Percentiles rank a stretch among this genome's conserved stretches.
Evolutionary conservation across 1,139 yeast species (phyloP).

Genomic region (Debaryomyces sp.): DNA sequence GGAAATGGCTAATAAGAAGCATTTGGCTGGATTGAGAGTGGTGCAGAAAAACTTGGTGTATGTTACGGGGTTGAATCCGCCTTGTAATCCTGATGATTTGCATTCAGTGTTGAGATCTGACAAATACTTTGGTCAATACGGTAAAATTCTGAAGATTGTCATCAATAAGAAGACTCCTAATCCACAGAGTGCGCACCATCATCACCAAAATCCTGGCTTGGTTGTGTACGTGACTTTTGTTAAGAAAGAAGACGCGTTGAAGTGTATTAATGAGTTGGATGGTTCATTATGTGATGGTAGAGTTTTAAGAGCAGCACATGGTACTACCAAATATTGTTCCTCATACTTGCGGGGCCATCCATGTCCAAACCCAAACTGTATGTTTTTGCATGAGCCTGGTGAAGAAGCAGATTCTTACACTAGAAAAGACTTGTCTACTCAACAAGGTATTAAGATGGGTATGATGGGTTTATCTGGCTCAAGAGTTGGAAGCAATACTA

Average conservation of each 20-base stretch:
- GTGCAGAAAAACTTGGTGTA: conserved; percentile 97
- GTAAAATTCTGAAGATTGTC: conserved; percentile 91
- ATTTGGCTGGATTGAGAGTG: conserved; percentile 94
- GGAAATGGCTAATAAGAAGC: conserved; percentile 87
- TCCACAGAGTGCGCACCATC: conserved; percentile 33
- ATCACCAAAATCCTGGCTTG: conserved; percentile 69
- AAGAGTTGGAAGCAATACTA: conserved; percentile 12
- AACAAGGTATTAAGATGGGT: conserved; percentile 69
- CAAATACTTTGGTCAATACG: conserved; percentile 96
- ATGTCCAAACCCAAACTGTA: conserved; percentile 98
- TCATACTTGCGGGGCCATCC: conserved; percentile 92
- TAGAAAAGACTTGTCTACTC: conserved; percentile 86
- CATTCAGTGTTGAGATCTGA: conserved; percentile 85
- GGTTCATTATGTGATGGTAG: conserved; percentile 94
- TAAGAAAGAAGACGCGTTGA: conserved; percentile 90
- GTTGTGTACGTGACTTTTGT: conserved; percentile 97
- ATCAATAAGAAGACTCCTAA: conserved; percentile 76
- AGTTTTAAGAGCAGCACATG: conserved; percentile 89
- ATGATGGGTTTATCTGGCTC: conserved; percentile 38
- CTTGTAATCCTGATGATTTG: conserved; percentile 85
- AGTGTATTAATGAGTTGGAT: conserved; percentile 90
- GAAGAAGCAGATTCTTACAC: conserved; percentile 98
- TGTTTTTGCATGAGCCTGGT: conserved; percentile 99
- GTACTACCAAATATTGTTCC: conserved; percentile 97
- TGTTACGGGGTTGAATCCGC: conserved; percentile 94